These are phyloP conservation scores for Pichia exigua DNA, from an alignment of 805 yeast species.

Conservation along the genomic window DNA sequence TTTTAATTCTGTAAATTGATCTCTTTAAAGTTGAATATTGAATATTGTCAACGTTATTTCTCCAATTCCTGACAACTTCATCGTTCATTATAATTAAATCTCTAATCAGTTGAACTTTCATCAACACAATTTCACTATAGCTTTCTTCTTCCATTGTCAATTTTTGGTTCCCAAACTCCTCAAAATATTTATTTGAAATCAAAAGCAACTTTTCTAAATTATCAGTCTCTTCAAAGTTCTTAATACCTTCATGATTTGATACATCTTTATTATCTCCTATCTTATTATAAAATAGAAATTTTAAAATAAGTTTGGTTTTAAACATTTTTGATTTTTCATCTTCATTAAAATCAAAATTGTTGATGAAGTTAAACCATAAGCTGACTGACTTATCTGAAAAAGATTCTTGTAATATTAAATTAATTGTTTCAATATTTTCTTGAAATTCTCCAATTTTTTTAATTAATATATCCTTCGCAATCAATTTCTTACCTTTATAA, in stretches of 20 bases:
- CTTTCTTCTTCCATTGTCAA: not conserved
- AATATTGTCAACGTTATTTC: too few species aligned
- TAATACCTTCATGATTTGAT: not conserved
- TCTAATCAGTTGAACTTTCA: constrained; percentile 17
- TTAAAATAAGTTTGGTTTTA: constrained; percentile 14
- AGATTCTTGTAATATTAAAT: not conserved
- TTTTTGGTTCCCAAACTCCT: not conserved
- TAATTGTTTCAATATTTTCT: not conserved
- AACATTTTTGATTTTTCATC: not conserved
- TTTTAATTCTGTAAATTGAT: not conserved
- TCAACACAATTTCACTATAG: not conserved
- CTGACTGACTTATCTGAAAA: not conserved
- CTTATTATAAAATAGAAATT: constrained; percentile 13
- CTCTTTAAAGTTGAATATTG: not conserved
- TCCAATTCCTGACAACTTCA: constrained; percentile 1
- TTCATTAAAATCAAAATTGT: not conserved
- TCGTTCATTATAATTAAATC: constrained; percentile 14
- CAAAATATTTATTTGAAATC: not conserved
- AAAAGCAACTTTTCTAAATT: not conserved
- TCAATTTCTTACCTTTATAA: not conserved
- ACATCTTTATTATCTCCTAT: not conserved
- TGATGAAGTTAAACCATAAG: constrained; percentile 11
- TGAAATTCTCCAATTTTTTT: not conserved
- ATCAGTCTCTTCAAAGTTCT: not conserved
- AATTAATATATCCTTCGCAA: constrained; percentile 3